Conservation (phyloP, 23 red algal genomes). For the Cyanidioschyzon merolae region DNA sequence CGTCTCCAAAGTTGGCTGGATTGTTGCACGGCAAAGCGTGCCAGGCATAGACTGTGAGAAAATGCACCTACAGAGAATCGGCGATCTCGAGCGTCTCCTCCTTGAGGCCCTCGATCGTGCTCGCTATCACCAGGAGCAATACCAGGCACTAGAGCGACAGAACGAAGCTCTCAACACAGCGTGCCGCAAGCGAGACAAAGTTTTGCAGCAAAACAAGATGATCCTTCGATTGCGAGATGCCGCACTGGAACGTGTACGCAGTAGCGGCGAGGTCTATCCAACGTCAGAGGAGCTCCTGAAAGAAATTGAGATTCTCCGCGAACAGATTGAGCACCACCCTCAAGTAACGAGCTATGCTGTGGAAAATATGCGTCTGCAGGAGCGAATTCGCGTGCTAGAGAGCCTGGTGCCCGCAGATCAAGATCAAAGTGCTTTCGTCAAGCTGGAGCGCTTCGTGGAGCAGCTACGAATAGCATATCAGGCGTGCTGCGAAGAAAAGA, state of each 20-base stretch:
- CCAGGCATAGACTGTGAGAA: background rate
- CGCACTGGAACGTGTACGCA: background rate
- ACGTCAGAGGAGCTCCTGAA: background rate
- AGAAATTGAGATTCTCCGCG: background rate
- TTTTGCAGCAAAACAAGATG: background rate
- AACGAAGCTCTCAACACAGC: background rate
- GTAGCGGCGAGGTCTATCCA: background rate
- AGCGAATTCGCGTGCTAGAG: background rate
- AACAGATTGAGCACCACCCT: constrained; percentile 7
- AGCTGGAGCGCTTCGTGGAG: constrained; percentile 1
- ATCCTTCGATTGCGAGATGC: constrained; percentile 6
- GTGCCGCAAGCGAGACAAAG: constrained; percentile 13
- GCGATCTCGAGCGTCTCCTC: background rate
- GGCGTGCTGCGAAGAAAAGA: background rate
- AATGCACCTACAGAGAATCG: background rate
- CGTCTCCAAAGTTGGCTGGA: background rate
- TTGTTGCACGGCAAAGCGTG: background rate
- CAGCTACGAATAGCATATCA: background rate
- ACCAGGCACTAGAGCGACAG: background rate
- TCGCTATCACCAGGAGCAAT: background rate
- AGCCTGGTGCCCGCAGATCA: background rate
- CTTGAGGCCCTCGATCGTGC: background rate
- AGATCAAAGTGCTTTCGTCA: background rate
- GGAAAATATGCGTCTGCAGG: constrained; percentile 10
- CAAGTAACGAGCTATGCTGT: background rate